A percentile compares a stretch with the other conserved stretches of the same genome.
Conservation (phyloP, 352 stramenopile genomes). For the Phytophthora melonis region DNA sequence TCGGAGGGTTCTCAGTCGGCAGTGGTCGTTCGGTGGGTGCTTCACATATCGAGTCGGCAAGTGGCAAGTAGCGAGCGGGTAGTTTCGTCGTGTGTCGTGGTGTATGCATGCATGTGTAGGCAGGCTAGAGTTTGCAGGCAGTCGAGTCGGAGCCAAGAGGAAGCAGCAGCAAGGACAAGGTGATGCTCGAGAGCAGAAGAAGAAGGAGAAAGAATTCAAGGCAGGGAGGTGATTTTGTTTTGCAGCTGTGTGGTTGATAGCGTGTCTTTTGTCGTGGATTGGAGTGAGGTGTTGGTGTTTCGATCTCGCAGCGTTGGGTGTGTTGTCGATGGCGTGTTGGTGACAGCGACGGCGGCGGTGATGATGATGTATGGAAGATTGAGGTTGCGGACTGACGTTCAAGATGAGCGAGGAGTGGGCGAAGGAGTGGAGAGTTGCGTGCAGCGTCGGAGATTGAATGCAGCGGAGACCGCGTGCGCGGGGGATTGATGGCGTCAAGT, state of each 20-base stretch:
- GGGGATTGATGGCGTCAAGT: background rate
- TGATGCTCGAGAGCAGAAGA: background rate
- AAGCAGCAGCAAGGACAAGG: background rate
- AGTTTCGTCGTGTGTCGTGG: constrained; percentile 6
- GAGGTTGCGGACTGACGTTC: background rate
- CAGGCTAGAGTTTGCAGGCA: background rate
- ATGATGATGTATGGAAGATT: background rate
- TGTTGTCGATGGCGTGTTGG: background rate
- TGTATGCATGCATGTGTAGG: background rate
- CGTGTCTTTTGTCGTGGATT: background rate
- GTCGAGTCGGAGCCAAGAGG: background rate
- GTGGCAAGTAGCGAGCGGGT: background rate
- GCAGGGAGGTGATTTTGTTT: background rate
- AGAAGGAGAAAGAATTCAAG: constrained; percentile 1
- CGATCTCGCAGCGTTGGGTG: background rate
- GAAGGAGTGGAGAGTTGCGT: background rate
- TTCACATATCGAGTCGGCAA: background rate
- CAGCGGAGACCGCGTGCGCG: background rate
- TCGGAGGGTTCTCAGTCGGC: background rate
- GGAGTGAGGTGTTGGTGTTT: background rate
- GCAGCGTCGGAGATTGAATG: background rate
- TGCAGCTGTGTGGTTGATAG: constrained; percentile 1
- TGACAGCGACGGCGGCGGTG: background rate
- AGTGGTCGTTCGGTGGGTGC: background rate
- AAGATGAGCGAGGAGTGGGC: background rate